Percentiles rank a stretch among this genome's conserved stretches.
Conservation (phyloP, 305 asterid genomes). For the Petunia hybrid region DNA sequence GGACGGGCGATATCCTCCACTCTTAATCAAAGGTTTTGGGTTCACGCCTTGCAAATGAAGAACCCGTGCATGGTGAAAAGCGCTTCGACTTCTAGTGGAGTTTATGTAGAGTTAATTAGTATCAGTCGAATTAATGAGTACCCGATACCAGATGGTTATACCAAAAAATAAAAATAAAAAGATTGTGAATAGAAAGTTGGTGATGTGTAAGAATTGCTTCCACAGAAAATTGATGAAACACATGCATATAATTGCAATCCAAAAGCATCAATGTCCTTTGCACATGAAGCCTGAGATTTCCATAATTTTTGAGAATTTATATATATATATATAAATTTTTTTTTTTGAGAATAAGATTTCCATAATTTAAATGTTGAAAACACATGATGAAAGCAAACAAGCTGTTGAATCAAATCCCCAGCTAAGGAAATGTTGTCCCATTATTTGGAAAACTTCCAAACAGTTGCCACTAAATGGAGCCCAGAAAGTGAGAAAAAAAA, state of each 20-base stretch:
- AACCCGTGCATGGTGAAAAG: too few species aligned
- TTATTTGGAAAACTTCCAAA: constrained; percentile 43
- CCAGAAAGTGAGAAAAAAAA: constrained; percentile 40
- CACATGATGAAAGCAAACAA: constrained; percentile 41
- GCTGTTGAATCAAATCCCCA: constrained; percentile 48
- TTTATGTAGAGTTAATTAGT: too few species aligned
- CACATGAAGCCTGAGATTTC: constrained; percentile 31
- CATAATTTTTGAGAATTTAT: too few species aligned
- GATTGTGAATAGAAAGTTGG: neutral
- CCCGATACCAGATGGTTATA: too few species aligned
- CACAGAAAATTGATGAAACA: constrained; percentile 7
- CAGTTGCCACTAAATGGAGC: constrained; percentile 45
- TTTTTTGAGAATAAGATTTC: too few species aligned
- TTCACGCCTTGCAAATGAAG: too few species aligned
- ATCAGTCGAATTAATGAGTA: too few species aligned
- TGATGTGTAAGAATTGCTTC: constrained; percentile 27
- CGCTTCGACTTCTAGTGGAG: too few species aligned
- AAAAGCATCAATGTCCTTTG: constrained; percentile 26
- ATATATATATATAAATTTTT: too few species aligned
- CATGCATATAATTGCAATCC: constrained; percentile 27
- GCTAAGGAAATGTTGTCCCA: constrained; percentile 52
- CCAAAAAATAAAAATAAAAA: too few species aligned
- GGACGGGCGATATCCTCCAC: too few species aligned
- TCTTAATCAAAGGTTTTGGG: too few species aligned
- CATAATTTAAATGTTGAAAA: constrained; percentile 21